Evolutionary conservation across 306 rosid genomes (phyloP).

Genomic region (Urtica urens): DNA sequence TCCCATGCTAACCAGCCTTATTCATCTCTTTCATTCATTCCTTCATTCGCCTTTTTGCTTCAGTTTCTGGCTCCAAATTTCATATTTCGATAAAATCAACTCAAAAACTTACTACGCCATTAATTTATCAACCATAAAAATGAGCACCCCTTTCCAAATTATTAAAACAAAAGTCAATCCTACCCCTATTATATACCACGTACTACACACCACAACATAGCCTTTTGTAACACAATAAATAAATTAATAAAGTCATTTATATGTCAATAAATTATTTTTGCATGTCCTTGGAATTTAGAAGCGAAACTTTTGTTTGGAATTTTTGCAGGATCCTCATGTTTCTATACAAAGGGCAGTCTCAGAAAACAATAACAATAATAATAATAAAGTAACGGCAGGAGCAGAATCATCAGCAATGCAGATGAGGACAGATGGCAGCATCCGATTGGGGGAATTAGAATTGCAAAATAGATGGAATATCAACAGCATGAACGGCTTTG

Average conservation of each 20-base stretch:
- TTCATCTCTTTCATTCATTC: slow-evolving; percentile 34
- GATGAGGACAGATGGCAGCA: slow-evolving; percentile 57
- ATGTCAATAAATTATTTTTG: too few relatives aligned
- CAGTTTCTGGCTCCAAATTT: slow-evolving; percentile 17
- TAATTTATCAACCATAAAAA: slow-evolving; percentile 14
- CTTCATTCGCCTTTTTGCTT: too few relatives aligned
- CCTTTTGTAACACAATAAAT: not conserved
- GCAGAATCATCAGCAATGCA: slow-evolving; percentile 15
- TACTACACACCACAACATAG: not conserved
- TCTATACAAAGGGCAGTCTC: slow-evolving; percentile 45
- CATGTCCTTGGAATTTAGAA: not conserved
- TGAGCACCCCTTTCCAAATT: slow-evolving; percentile 34
- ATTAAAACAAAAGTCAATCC: slow-evolving; percentile 26
- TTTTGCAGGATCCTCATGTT: slow-evolving; percentile 52
- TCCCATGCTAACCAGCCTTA: slow-evolving; percentile 11
- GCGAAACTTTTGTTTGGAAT: slow-evolving; percentile 1
- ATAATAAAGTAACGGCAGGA: slow-evolving; percentile 20
- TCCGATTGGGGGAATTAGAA: slow-evolving; percentile 57
- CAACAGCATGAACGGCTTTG: slow-evolving; percentile 29
- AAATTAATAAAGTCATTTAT: too few relatives aligned
- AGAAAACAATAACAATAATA: not conserved
- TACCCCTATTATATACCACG: slow-evolving; percentile 19
- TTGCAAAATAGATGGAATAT: slow-evolving; percentile 36
- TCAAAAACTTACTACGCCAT: not conserved
- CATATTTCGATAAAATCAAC: slow-evolving; percentile 16